phyloP scores from a whole-genome alignment of 2,329 filamentous ascomycete genomes.

The Calonectria henricotiae region DNA sequence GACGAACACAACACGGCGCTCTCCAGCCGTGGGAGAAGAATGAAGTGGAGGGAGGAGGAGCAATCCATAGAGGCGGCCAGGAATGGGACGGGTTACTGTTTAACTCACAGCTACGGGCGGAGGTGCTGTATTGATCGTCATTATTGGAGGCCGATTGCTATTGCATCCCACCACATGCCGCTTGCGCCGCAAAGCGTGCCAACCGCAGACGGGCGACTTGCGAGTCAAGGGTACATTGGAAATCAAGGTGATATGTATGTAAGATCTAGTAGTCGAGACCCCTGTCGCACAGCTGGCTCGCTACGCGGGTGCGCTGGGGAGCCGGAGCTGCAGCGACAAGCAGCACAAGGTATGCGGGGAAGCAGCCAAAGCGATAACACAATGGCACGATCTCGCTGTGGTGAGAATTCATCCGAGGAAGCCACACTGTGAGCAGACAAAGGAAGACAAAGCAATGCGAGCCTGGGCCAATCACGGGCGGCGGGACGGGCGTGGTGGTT shows the following conservation, averaged over 20 bases:
- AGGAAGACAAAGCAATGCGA: constrained; percentile 33
- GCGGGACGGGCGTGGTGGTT: constrained; percentile 33
- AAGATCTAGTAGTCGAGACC: constrained; percentile 43
- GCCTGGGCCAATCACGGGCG: constrained; percentile 43
- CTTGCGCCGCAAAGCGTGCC: constrained; percentile 8
- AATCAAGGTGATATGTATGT: constrained; percentile 23
- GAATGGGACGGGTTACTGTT: constrained; percentile 30
- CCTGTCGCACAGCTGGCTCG: constrained; percentile 37
- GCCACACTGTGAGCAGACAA: constrained; percentile 37
- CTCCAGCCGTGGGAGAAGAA: constrained; percentile 9
- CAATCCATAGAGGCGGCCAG: not conserved
- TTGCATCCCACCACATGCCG: constrained; percentile 24
- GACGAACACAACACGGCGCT: constrained; percentile 1
- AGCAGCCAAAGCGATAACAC: constrained; percentile 19
- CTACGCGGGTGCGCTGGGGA: constrained; percentile 19
- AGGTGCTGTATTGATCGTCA: constrained; percentile 42
- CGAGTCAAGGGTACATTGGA: constrained; percentile 44
- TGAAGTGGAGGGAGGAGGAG: constrained; percentile 25
- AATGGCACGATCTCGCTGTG: constrained; percentile 42
- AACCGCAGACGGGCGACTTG: constrained; percentile 35
- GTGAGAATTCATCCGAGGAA: constrained; percentile 34
- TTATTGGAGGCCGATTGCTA: constrained; percentile 32
- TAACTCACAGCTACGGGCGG: constrained; percentile 28
- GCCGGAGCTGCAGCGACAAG: constrained; percentile 25
- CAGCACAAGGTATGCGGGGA: constrained; percentile 37